Evolutionary conservation across 2,329 filamentous ascomycete genomes (phyloP), one percentile per base, ranked within the genome.

Genomic region (Xylaria hypoxylon): DNA sequence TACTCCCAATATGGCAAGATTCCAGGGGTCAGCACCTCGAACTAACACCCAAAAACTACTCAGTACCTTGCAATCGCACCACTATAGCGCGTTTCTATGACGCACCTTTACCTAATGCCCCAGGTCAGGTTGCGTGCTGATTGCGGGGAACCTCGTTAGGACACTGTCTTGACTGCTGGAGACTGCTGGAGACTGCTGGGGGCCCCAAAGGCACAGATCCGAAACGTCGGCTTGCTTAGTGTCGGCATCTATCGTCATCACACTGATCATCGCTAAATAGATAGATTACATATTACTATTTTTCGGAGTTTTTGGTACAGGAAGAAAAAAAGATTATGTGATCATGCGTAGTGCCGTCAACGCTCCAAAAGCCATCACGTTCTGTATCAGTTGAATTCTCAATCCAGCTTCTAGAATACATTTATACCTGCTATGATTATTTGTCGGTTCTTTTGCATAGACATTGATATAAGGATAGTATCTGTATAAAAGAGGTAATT

Each of bases 61-160:
- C 10, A 17, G 13, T n/a, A n/a, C 7, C 51, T 45, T 45, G 56
- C 35, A 62, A 31, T 50, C 31, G 59, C 17, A 50, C 56, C 60
- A 45, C 61, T 42, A 57, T 24, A 35, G 22, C 22, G 35, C 15
- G 33, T 56, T 28, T 38, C 28, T 57, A 56, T 33, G 28, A 40
- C 28, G n/a, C n/a, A n/a, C n/a, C n/a, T n/a, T n/a, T n/a, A n/a
- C n/a, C n/a, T n/a, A n/a, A n/a, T 38, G 15, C 50, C 50, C 50
- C 50, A 35, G 50, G 50, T 33, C 24, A 5, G 19, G 47, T 62
- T 33, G 28, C 48, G 26, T 59, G 35, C 55, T 59, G 53, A 62
- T 59, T 70, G 71, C 69, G 71, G 71, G 71, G 72, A 59, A 68
- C 52, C 35, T 28, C 24, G 22, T 55, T 44, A 10, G 28, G 22